Evolutionary conservation across 2,329 filamentous ascomycete species (phyloP), one percentile per base, ranked within the genome.

Genomic region (Clonostachys sp.): DNA sequence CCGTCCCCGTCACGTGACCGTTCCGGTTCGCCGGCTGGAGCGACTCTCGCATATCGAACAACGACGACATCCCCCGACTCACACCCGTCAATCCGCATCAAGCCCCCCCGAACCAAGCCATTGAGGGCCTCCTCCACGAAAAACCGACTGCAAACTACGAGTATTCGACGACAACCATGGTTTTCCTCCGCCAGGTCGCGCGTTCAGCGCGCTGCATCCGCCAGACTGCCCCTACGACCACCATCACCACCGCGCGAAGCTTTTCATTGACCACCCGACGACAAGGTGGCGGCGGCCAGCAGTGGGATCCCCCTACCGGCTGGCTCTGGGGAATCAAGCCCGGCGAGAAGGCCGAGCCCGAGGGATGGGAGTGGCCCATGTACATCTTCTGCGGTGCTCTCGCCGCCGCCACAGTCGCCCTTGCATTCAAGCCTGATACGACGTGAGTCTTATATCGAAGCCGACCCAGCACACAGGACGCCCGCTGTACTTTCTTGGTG

Each of bases 401-500:
- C 61, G 71, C 83, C 30, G 75, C 90, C 55, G 86, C 84, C 47
- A 83, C 81, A 51, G 76, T 96, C 55, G 89, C 87, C 55, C 90
- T 96, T 73, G 90, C 89, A 53, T 97, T 94, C 68, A 97, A 97
- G 84, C 94, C 94, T 46, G 94, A 99, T 78, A 97, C 92, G 54
- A 95, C 90, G 94, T 99, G 79, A 75, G 91, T 90, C 16, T 18
- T 39, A n/a, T 18, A 30, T 10, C 24, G 24, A 30, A 30, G 24
- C 24, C 24, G 24, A 30, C 9, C 24, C 24, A 30, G 24, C 24
- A 30, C 24, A 30, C 24, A 24, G 8, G 24, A 30, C 24, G 24
- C 24, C 24, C 24, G 24, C 24, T 30, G 24, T 30, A 8, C 2
- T 10, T 30, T 10, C 24, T 10, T 8, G 24, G 24, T 30, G 24